A percentile compares a stretch with the other conserved stretches of the same genome.
Evolutionary conservation across 805 yeast genomes (phyloP).

Genomic region (Pichia californica): DNA sequence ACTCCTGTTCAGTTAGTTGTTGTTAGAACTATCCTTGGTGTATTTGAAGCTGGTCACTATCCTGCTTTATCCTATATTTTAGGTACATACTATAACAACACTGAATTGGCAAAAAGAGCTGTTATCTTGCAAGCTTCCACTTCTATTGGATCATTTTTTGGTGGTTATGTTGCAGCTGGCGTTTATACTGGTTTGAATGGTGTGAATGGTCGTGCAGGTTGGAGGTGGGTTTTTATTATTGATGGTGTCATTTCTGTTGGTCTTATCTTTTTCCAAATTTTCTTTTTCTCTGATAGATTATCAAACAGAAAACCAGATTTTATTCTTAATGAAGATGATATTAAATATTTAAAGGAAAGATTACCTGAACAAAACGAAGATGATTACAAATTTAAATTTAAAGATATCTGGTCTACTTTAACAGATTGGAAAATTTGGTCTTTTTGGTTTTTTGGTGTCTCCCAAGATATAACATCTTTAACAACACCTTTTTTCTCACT

Average conservation of each 20-base stretch:
- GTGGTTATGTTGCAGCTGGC: conserved; percentile 53
- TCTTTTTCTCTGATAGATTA: conserved; percentile 59
- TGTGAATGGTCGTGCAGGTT: conserved; percentile 33
- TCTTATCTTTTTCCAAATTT: conserved; percentile 22
- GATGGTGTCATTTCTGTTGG: conserved; percentile 36
- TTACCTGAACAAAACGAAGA: conserved; percentile 11
- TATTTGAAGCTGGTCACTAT: conserved; percentile 62
- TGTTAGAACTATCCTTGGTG: conserved; percentile 58
- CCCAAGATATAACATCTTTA: conserved; percentile 12
- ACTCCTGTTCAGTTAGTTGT: conserved; percentile 49
- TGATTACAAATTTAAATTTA: conserved; percentile 4
- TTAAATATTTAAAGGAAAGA: conserved; percentile 9
- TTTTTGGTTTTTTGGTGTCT: conserved; percentile 13
- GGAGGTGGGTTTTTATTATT: conserved; percentile 51
- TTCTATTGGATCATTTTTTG: conserved; percentile 37
- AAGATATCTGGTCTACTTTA: conserved; percentile 4
- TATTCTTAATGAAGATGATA: conserved; percentile 15
- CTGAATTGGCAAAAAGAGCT: conserved; percentile 54
- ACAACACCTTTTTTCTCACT: conserved; percentile 7
- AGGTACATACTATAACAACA: conserved; percentile 50
- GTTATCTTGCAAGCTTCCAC: conserved; percentile 17
- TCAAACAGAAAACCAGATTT: conserved; percentile 21
- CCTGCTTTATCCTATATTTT: conserved; percentile 55
- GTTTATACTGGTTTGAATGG: conserved; percentile 40
- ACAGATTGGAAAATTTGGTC: conserved; percentile 14